Evolutionary conservation across 75 land plant species (phyloP), one percentile per base, ranked within the genome.

Genomic region (Pinus tabuliformis): DNA sequence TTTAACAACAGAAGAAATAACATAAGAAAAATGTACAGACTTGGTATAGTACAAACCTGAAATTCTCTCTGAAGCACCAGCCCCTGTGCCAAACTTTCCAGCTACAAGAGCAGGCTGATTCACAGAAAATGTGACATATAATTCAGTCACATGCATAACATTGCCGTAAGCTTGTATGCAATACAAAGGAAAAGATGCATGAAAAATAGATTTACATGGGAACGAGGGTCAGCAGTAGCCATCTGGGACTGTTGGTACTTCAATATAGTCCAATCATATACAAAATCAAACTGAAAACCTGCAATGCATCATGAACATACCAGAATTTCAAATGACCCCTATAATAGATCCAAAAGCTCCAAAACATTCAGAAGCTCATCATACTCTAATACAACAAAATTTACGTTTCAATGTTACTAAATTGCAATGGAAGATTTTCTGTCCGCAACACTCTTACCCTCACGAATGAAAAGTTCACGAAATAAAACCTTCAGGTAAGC

Each of bases 251-350:
- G 99, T 62, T 96, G 99, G 83, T 94, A 94, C 78, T 94, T 94
- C 82, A 96, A 57, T 28, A 91, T 79, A n/a, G 99, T 95, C 98
- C 98, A 95, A 76, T 95, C 98, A 82, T 93, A 95, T 4, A 95
- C 92, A 84, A 93, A 95, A 70, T 95, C 98, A 83, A 91, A 93
- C 77, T 91, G 94, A 76, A 91, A 91, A 72, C 96, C 98, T 95
- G 86, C 28, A 81, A 18, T 21, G 62, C 57, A 77, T 78, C 56
- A 83, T 37, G 56, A 73, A 20, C 33, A 75, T 75, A 24, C 75
- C 56, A 78, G 66, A 28, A 82, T 30, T 16, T 42, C 42, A 17
- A 49, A 21, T 3, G 52, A 85, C 14, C 85, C 39, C 21, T 42
- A 20, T 52, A 68, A 42, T 83, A 79, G 65, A 68, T 39, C 37